Evolutionary conservation across 257 asterid genomes (phyloP), one percentile per base, ranked within the genome.

Genomic region (Datura wrightii): DNA sequence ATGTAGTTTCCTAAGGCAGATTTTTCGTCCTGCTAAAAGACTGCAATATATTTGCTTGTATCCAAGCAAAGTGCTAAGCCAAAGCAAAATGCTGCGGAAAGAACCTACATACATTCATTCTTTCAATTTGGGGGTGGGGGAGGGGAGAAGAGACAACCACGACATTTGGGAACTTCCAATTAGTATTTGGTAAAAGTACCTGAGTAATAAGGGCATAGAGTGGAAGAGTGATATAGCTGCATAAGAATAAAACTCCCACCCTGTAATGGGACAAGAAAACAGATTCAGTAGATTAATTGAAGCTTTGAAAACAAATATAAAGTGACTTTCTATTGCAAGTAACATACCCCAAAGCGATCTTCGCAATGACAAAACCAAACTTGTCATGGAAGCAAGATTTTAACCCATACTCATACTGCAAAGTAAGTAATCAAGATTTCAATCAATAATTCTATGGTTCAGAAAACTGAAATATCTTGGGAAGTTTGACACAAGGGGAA

Each of bases 171-270:
- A 74, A 19, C 59, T 6, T 48, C 80, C 60, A 24, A 10, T 24
- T 3, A 50, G 62, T 76, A 50, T 78, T 50, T 78, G 46, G 24
- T 78, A 52, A 8, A 78, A 78, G 14, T 78, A 78, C 82, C 82
- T 94, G 99, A 69, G 95, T 91, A 52, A 96, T 88, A 13, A 96
- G 92, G 87, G 98, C 94, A 87, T 96, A 96, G 6, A 93, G 94
- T 8, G 98, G 99, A 82, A 94, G 98, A 3, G 98, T 96, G 82
- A 90, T 96, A 86, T 96, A 96, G 89, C 98, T 96, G 94, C 98
- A 94, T 52, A 96, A 76, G 89, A 89, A 89, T 79, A 94, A 87
- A 71, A 91, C 94, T 58, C 85, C 90, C 31, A 94, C 88, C 91
- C 98, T 93, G 93, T 18, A 85, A 89, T 10, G 86, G 14, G 63